Base-by-base conservation (phyloP, 768 basidiomycete genomes). In the Mycena amicta region DNA sequence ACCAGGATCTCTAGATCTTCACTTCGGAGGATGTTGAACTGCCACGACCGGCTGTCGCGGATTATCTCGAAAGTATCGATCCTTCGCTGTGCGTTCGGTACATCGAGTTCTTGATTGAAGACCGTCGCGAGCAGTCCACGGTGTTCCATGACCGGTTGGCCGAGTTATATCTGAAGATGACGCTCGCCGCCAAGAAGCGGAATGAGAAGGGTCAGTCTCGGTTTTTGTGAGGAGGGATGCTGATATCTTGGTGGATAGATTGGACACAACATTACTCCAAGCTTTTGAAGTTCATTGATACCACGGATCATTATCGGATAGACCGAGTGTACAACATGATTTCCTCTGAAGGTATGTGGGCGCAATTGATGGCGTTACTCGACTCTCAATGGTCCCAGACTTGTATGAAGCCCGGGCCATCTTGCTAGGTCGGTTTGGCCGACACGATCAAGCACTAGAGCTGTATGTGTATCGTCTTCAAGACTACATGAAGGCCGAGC, bases 21-120 rank as follows among this genome's bases (percentile, higher is more conserved):
- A 93, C 89, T 2, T 94, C 95, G 0, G 96, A 98, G 67, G 95
- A 98, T 57, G 90, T 90, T 5, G 94, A 96, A 57, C 81, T 98
- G 18, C 95, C 97, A 22, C 83, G 87, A 2, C 78, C 82, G 29
- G 79, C 79, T 0, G 93, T 97, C 3, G 86, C 88, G 12, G 81
- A 87, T 57, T 94, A 88, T 70, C 81, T 99, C 23, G 89, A 93
- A 60, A 76, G 75, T 27, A 78, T 95, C 30, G 83, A 89, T 62
- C 84, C 80, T 3, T 74, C 78, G n/a, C 71, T 93, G 18, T 93
- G 90, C 64, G 77, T 84, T 2, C 82, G 85, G 8, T 98, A 92
- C 72, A 80, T 98, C 6, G 95, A 97, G 70, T 92, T 87, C 65
- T 77, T 97, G 45, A 89, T 97, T 41, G 75, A 82, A 5, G 87